Base-by-base conservation (phyloP, 805 yeast genomes). In the Tetrapisispora taiwanensis region DNA sequence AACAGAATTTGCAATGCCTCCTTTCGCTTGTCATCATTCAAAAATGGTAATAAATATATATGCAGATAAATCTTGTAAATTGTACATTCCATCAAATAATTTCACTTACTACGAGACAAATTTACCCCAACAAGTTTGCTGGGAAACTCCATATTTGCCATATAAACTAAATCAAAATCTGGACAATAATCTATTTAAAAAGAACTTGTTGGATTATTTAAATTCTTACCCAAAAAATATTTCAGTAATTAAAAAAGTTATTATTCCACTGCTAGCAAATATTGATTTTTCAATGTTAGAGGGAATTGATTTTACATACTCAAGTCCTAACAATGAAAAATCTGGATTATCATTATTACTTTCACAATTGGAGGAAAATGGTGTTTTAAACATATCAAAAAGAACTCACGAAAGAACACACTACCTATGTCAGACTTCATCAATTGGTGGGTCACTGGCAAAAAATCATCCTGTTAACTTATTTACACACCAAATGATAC, bases 31-130 rank as follows among this genome's bases (percentile, higher is more conserved):
- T 3, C 88, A 82, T 57, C 90, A 82, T 56, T 71, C 85, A 1
- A 82, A 82, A 55, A 63, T 81, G 73, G 76, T 81, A 69, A 62
- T 82, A 13, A 81, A 81, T 52, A 63, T 72, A 46, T 78, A 68
- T 52, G 55, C 55, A 2, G 75, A 74, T 48, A 65, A 63, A 15
- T 59, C 71, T 0, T 58, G 71, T 28, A 78, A 75, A 53, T 58
- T 82, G 0, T 75, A 75, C 19, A 63, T 81, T 20, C 75, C 80
- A 58, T 75, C 86, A 1, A 71, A 75, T 56, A 82, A 82, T 57
- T 55, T 80, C 43, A 76, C 80, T 0, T 58, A 59, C 30, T 54
- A 71, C 0, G 89, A 82, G 57, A 71, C 76, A 41, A 63, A 65
- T 5, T 69, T 71, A 1, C 76, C 81, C 45, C 80, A 83, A 7